Evolutionary conservation across 495 filamentous ascomycete genomes (phyloP), one percentile per base, ranked within the genome.

Genomic region (Tuber brumale): DNA sequence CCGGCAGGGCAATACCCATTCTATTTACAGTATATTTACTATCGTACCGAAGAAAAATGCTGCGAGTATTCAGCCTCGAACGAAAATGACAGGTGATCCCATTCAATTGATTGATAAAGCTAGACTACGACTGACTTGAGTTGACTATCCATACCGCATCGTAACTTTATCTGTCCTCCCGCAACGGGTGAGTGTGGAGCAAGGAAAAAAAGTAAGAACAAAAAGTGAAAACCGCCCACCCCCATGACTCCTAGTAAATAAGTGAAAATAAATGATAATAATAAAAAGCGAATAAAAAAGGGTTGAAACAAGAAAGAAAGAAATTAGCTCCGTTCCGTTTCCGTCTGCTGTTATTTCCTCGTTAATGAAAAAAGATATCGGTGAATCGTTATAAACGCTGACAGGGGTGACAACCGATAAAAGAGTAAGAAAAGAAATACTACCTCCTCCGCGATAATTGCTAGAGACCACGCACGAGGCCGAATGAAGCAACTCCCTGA

Each of bases 361-460:
- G 70, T 70, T 46, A 57, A 73, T 80, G 70, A 39, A 70, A 43
- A 42, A 75, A 80, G 72, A 77, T 45, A 69, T 74, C 70, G 74
- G 76, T 71, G 51, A 31, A 66, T 31, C 57, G 57, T 31, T 66
- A 31, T 31, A n/a, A 31, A 31, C 57, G 16, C 8, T 31, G 14
- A 31, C 57, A 16, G n/a, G n/a, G 57, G 57, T 35, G 57, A 76
- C 57, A 66, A 71, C n/a, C 76, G 70, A 83, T 72, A 72, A 75
- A 81, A 79, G 75, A 75, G 72, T 77, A 76, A 74, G 74, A 82
- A 85, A 83, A 84, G 84, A 82, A 71, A 97, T 37, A 95, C 91
- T 9, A 92, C 92, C 87, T 97, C 97, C 87, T 91, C 92, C 77
- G 97, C 89, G 70, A 97, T 89, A 57, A 95, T 89, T 91, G 97